These are phyloP conservation scores for Aspergillus sp. DNA, from an alignment of 2,329 filamentous ascomycete genomes.

Conservation along the genomic window DNA sequence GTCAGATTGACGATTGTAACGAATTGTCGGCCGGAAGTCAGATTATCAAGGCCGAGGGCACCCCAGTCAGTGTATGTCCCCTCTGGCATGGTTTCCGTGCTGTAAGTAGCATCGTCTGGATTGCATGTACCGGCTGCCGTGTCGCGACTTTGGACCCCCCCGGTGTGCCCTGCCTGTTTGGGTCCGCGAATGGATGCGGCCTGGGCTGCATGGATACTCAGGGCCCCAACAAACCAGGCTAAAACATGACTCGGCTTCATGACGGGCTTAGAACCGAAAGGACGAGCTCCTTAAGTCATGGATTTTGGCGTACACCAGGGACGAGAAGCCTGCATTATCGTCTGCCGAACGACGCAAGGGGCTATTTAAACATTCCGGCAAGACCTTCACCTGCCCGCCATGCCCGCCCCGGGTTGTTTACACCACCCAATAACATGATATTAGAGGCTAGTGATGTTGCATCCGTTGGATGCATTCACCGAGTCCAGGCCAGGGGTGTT, in stretches of 20 bases:
- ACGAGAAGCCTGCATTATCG: not conserved
- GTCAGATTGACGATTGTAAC: constrained; percentile 11
- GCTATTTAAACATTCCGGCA: not conserved
- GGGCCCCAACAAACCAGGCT: not conserved
- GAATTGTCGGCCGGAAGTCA: constrained; percentile 5
- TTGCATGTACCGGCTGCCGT: not conserved
- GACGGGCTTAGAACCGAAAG: not conserved
- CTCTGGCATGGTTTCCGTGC: constrained; percentile 5
- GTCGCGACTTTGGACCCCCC: not conserved
- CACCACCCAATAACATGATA: not conserved
- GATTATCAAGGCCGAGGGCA: not conserved
- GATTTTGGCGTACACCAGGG: not conserved
- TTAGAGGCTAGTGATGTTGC: not conserved
- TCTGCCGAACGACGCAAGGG: not conserved
- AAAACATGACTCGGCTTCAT: not conserved
- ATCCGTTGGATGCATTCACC: not conserved
- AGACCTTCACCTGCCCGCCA: not conserved
- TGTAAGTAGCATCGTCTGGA: constrained; percentile 5
- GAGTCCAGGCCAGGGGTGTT: not conserved
- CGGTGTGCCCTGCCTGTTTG: not conserved
- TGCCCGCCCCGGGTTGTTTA: not conserved
- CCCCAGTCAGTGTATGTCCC: constrained; percentile 12
- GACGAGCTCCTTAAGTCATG: not conserved
- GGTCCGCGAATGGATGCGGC: not conserved
- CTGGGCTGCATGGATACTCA: not conserved